Evolutionary conservation across 1,284 basidiomycete genomes (phyloP), one percentile per base, ranked within the genome.

Genomic region (Ustilago hordei): DNA sequence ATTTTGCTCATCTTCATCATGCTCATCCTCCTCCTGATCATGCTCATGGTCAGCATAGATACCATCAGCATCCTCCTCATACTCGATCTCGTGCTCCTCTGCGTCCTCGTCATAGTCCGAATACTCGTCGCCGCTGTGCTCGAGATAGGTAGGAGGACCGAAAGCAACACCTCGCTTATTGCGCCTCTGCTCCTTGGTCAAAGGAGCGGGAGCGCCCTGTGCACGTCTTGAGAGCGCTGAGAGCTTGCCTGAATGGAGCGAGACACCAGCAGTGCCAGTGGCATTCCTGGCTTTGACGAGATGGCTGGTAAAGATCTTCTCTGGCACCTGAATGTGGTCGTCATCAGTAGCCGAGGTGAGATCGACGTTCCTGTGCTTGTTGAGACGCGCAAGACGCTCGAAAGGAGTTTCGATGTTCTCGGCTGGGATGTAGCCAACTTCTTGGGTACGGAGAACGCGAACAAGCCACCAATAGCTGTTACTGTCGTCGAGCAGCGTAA

Each of bases 401-500:
- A 95, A 98, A 0, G 96, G 97, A 0, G 97, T 99, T 87, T 99
- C 97, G 82, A 99, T 98, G 86, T 99, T 99, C 88, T 99, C 96
- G 0, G 96, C 96, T 17, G 96, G 96, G 60, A 99, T 99, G 87
- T 99, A 99, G 1, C 96, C 96, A n/a, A 99, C 94, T 83, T 98
- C 95, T 87, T 98, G 95, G 3, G 83, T 84, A 41, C 82, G 63
- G 55, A 85, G 74, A 19, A 86, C 84, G 28, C 84, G 81, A 23
- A 86, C 84, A 13, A 86, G 84, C 84, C 84, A 86, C 84, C 84
- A 86, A 67, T 86, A 86, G 69, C 80, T 82, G 65, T 86, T 86
- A 65, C 84, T 85, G 60, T 86, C 84, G 50, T 86, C 84, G 53
- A 86, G 78, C 52, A 86, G 64, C 11, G 84, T 85, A n/a, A 86